A percentile compares a stretch with the other conserved stretches of the same genome.
Evolutionary conservation across 2,329 filamentous ascomycete species (phyloP).

Genomic region (Sporothrix euskadiensis): DNA sequence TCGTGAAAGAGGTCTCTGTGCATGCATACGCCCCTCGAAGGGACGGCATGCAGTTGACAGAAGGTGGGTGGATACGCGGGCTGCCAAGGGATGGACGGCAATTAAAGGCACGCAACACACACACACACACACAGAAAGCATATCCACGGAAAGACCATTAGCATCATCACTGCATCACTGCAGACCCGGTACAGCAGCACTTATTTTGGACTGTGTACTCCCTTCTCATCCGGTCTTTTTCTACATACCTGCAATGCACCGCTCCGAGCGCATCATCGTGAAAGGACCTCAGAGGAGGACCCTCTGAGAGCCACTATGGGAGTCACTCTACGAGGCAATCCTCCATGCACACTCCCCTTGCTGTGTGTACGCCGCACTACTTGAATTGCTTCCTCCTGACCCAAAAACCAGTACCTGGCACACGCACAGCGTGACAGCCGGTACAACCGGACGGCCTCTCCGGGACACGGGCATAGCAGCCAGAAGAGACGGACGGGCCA

Average conservation of each 20-base stretch:
- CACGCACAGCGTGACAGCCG: neutral
- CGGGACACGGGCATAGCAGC: neutral
- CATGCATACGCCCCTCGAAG: neutral
- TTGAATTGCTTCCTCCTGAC: neutral
- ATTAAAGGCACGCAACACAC: neutral
- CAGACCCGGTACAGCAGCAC: neutral
- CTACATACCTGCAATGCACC: neutral
- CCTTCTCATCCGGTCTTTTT: slow-evolving; percentile 11
- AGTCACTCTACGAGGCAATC: neutral
- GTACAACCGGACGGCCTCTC: slow-evolving; percentile 12
- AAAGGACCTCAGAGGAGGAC: neutral
- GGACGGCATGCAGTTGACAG: neutral
- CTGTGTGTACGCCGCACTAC: neutral
- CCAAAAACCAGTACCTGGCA: neutral
- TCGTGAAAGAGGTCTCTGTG: neutral
- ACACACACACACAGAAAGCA: neutral
- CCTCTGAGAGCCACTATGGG: neutral
- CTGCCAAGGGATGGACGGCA: neutral
- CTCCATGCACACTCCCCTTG: neutral
- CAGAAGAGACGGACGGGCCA: neutral
- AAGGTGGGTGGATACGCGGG: neutral
- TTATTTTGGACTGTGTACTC: neutral
- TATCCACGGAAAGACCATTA: neutral
- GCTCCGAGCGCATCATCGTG: neutral
- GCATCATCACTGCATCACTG: neutral